Percentiles rank a stretch among this genome's conserved stretches.
Conservation (phyloP, 2,329 filamentous ascomycete species). For the Penicillium sp. region DNA sequence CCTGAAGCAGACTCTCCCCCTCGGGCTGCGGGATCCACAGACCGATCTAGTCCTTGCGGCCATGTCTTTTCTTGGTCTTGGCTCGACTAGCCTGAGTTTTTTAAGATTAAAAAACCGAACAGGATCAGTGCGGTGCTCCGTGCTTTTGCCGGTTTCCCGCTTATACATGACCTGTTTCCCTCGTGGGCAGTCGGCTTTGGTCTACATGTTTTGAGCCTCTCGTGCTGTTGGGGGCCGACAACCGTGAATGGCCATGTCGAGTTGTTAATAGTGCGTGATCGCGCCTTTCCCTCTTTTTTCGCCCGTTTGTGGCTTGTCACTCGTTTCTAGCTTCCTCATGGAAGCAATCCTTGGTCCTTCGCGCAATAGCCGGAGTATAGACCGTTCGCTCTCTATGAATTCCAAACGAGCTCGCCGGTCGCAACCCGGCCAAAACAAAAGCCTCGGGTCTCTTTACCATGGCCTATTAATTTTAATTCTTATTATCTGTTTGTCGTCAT, state of each 20-base stretch:
- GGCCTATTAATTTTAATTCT: slow-evolving; percentile 25
- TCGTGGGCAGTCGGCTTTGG: neutral
- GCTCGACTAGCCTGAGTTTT: slow-evolving; percentile 1
- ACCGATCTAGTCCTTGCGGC: slow-evolving; percentile 24
- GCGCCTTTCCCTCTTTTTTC: slow-evolving; percentile 6
- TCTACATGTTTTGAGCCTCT: neutral
- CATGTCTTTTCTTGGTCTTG: slow-evolving; percentile 15
- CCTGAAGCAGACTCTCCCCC: slow-evolving; percentile 6
- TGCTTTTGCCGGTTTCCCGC: slow-evolving; percentile 1
- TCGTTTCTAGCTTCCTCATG: slow-evolving; percentile 12
- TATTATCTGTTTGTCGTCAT: slow-evolving; percentile 18
- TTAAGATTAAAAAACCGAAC: slow-evolving; percentile 7
- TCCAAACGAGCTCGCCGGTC: slow-evolving; percentile 3
- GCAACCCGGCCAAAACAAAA: neutral
- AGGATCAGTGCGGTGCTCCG: slow-evolving; percentile 6
- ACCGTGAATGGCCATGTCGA: slow-evolving; percentile 9
- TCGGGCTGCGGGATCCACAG: slow-evolving; percentile 16
- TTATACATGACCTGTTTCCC: slow-evolving; percentile 2
- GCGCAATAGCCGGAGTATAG: slow-evolving; percentile 1
- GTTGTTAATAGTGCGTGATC: slow-evolving; percentile 4
- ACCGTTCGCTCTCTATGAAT: slow-evolving; percentile 4
- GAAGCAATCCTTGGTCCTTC: neutral
- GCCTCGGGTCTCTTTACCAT: slow-evolving; percentile 7
- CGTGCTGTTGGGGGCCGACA: neutral
- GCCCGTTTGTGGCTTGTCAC: slow-evolving; percentile 10